These are phyloP conservation scores for Naganishia randhawae DNA, from an alignment of 768 basidiomycete species.

Conservation along the genomic window DNA sequence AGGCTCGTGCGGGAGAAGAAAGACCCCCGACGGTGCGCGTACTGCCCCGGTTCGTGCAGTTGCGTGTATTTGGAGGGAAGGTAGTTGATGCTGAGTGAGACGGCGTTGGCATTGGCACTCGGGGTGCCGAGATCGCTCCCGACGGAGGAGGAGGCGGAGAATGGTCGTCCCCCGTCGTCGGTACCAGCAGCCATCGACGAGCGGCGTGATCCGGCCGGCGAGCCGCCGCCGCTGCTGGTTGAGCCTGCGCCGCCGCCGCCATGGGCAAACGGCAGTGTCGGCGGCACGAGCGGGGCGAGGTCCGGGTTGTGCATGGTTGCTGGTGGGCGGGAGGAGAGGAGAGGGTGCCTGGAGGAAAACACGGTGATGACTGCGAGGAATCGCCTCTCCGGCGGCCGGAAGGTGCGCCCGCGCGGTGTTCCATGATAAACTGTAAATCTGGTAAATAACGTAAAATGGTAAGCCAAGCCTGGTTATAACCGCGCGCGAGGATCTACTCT, in stretches of 20 bases:
- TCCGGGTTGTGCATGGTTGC: too few species aligned
- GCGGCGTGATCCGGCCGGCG: neutral
- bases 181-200: neutral
- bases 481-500: neutral
- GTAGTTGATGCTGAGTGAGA: slow-evolving; percentile 54
- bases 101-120: neutral
- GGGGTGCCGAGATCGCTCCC: neutral
- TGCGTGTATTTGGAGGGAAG: slow-evolving; percentile 70
- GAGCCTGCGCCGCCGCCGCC: neutral
- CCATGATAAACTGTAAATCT: too few species aligned
- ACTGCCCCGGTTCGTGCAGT: slow-evolving; percentile 53
- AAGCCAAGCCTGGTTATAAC: too few species aligned
- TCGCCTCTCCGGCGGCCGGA: neutral
- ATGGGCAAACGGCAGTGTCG: slow-evolving; percentile 9
- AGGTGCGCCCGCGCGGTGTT: neutral
- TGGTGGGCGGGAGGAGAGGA: too few species aligned
- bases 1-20: slow-evolving; percentile 18
- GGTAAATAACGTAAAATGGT: too few species aligned
- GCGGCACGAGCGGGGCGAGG: slow-evolving; percentile 7
- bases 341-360: neutral
- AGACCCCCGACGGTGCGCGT: slow-evolving; percentile 51
- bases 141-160: slow-evolving; percentile 13
- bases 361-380: neutral
- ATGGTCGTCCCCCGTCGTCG: neutral
- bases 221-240: neutral